Evolutionary conservation across 2,329 filamentous ascomycete genomes (phyloP).

Genomic region (Sphaerostilbella broomeana): DNA sequence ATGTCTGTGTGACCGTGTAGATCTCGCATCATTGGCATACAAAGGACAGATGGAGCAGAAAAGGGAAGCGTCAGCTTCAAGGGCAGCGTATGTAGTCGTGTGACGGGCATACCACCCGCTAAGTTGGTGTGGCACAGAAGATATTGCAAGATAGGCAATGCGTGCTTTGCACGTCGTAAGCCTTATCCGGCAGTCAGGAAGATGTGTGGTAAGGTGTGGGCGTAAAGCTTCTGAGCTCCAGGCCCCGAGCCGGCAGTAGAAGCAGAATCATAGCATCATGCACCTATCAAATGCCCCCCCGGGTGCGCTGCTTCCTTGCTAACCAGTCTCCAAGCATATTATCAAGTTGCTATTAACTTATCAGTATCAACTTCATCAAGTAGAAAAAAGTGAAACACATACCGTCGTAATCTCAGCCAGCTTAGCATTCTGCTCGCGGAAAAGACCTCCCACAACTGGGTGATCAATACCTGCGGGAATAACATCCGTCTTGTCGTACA

Average conservation of each 20-base stretch:
- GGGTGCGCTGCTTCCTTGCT: conserved; percentile 58
- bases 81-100: too few species aligned
- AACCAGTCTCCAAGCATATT: conserved; percentile 80
- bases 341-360: conserved; percentile 62
- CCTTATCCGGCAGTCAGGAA: too few species aligned
- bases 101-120: too few species aligned
- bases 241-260: too few species aligned
- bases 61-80: conserved; percentile 1
- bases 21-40: conserved; percentile 10
- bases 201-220: too few species aligned
- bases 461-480: conserved; percentile 76
- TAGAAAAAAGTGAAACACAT: conserved; percentile 27
- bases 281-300: conserved; percentile 40
- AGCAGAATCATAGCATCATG: too few species aligned
- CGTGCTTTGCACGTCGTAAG: too few species aligned
- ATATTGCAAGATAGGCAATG: too few species aligned
- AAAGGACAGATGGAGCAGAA: conserved; percentile 8
- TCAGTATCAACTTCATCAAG: conserved; percentile 14
- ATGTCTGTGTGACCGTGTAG: too few species aligned
- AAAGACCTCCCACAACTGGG: conserved; percentile 72
- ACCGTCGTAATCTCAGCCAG: conserved; percentile 79
- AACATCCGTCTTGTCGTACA: conserved; percentile 85
- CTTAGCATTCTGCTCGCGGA: conserved; percentile 79
- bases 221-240: too few species aligned
- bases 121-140: too few species aligned